These are phyloP conservation scores for Ceratobasidium papillatum DNA, from an alignment of 1,284 basidiomycete species.

Conservation along the genomic window DNA sequence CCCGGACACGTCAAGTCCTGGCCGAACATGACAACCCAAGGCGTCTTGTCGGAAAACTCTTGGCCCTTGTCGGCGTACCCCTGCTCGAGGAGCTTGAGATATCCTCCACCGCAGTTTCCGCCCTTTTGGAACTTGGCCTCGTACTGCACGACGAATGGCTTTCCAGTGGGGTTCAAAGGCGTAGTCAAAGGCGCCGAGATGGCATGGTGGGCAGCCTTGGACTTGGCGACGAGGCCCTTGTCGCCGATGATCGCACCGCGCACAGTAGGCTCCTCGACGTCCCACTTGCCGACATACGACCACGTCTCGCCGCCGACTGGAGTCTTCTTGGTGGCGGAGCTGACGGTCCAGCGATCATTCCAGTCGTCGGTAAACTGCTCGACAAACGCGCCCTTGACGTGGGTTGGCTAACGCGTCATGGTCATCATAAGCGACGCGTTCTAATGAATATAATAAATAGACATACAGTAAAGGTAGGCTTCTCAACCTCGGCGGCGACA, in stretches of 20 bases:
- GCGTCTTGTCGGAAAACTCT: conserved; percentile 97
- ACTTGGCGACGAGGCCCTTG: conserved; percentile 90
- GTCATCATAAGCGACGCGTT: background rate
- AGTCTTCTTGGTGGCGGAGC: conserved; percentile 97
- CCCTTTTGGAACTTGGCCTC: conserved; percentile 99
- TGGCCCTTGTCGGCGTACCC: conserved; percentile 91
- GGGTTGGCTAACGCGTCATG: conserved; percentile 68
- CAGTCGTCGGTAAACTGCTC: conserved; percentile 97
- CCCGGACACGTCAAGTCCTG: conserved; percentile 88
- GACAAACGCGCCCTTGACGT: conserved; percentile 90
- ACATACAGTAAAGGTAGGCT: conserved; percentile 12
- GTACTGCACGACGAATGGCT: conserved; percentile 97
- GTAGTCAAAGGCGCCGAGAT: conserved; percentile 91
- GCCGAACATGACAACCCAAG: conserved; percentile 97
- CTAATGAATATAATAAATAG: background rate
- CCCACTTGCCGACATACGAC: conserved; percentile 97
- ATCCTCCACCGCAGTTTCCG: conserved; percentile 98
- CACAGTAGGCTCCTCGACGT: conserved; percentile 86
- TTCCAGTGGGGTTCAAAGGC: conserved; percentile 82
- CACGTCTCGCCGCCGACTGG: conserved; percentile 92
- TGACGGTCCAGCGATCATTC: conserved; percentile 93
- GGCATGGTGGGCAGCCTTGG: conserved; percentile 94
- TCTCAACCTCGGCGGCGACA: conserved; percentile 26
- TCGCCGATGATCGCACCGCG: conserved; percentile 76
- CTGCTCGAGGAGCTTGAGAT: conserved; percentile 94